A percentile compares a stretch with the other conserved stretches of the same genome.
phyloP scores from a whole-genome alignment of 495 filamentous ascomycete species.

The Daldinia caldariorum region DNA sequence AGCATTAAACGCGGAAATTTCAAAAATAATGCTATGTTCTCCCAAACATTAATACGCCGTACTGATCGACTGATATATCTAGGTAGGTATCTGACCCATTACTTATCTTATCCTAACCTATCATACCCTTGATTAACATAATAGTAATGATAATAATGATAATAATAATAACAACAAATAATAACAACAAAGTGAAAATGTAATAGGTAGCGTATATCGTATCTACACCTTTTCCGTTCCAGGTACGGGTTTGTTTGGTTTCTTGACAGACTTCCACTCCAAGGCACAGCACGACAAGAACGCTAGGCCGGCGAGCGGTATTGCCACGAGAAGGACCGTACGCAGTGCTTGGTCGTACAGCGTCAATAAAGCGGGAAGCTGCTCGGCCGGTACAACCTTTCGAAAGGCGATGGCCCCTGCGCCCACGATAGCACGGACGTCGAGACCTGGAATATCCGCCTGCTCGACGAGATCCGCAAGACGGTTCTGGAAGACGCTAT shows the following conservation, averaged over 20 bases:
- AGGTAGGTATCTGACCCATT: slow-evolving; percentile 3
- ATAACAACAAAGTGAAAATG: slow-evolving; percentile 5
- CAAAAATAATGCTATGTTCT: not conserved
- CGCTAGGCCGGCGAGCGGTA: slow-evolving; percentile 51
- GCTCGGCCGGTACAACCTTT: slow-evolving; percentile 42
- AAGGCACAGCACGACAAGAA: slow-evolving; percentile 55
- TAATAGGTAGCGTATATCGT: not conserved
- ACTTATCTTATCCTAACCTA: slow-evolving; percentile 3
- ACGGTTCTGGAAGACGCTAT: slow-evolving; percentile 53
- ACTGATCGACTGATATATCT: no score
- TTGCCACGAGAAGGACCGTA: slow-evolving; percentile 44
- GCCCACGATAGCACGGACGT: slow-evolving; percentile 47
- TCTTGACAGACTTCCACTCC: slow-evolving; percentile 64
- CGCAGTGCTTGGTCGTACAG: slow-evolving; percentile 49
- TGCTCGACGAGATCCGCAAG: slow-evolving; percentile 21
- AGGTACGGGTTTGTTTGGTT: slow-evolving; percentile 9
- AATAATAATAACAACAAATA: not conserved
- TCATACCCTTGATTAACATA: not conserved
- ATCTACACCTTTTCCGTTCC: slow-evolving; percentile 29
- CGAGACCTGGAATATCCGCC: slow-evolving; percentile 41
- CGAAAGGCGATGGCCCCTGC: slow-evolving; percentile 63
- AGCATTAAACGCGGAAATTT: slow-evolving; percentile 2
- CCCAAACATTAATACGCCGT: slow-evolving; percentile 2
- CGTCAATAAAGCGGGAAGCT: slow-evolving; percentile 44
- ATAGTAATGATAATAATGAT: not conserved